These are phyloP conservation scores for Elaeagnus macrophylla DNA, from an alignment of 306 rosid genomes.

Conservation along the genomic window DNA sequence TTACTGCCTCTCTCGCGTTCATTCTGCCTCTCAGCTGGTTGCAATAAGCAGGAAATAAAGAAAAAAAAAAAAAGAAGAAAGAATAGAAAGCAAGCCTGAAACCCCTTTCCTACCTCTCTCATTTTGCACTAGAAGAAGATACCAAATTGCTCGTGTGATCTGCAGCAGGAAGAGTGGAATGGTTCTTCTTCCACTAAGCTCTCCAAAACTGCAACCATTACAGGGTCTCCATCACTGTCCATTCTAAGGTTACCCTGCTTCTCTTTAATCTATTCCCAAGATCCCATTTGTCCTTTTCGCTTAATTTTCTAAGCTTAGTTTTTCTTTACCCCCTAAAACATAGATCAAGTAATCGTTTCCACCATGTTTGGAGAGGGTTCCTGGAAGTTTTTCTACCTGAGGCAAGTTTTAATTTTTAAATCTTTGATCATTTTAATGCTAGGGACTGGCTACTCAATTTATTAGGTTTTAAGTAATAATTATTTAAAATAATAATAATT, in stretches of 20 bases:
- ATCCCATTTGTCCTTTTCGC: not conserved
- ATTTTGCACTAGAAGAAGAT: no score
- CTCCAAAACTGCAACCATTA: conserved; percentile 70
- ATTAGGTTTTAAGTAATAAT: not conserved
- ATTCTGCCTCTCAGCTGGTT: no score
- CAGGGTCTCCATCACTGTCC: conserved; percentile 48
- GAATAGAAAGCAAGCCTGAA: no score
- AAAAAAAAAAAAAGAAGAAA: no score
- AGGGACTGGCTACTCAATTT: not conserved
- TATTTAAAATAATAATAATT: no score
- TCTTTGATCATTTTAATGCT: not conserved
- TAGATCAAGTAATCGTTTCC: conserved; percentile 67
- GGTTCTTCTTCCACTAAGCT: conserved; percentile 74
- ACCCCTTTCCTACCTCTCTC: no score
- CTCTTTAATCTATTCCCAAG: not conserved
- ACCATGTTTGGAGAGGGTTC: conserved; percentile 56
- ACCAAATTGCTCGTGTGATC: no score
- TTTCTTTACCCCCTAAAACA: not conserved
- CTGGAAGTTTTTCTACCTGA: conserved; percentile 92
- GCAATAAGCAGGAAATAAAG: no score
- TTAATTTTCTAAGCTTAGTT: not conserved
- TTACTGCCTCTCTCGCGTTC: no score
- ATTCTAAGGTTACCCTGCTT: conserved; percentile 39
- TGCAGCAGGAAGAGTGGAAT: conserved; percentile 91
- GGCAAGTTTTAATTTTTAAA: conserved; percentile 38